These are phyloP conservation scores for Actinomortierella ambigua DNA, from an alignment of 371 early-diverging fungal species.

Conservation along the genomic window DNA sequence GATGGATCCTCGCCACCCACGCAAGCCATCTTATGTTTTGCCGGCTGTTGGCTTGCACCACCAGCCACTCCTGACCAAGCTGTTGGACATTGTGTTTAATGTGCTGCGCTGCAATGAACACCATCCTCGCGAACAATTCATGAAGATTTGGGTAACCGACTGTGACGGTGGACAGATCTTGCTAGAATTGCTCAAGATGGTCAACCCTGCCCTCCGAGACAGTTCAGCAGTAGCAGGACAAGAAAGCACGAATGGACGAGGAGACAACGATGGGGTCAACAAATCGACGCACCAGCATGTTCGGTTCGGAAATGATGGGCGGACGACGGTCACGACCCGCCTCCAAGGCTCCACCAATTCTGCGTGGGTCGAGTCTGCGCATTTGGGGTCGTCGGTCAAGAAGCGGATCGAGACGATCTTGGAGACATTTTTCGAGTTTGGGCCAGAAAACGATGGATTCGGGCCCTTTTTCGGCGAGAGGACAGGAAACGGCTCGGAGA, in stretches of 20 bases:
- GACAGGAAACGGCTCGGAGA: too few relatives aligned
- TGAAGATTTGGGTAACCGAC: constrained; percentile 43
- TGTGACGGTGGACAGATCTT: constrained; percentile 41
- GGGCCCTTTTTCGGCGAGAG: constrained; percentile 39
- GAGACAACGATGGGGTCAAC: too few relatives aligned
- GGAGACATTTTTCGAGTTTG: constrained; percentile 46
- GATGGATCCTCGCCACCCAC: constrained; percentile 25
- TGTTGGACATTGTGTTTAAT: constrained; percentile 39
- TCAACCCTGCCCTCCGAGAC: constrained; percentile 6
- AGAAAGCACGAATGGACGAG: background rate
- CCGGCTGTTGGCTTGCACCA: constrained; percentile 32
- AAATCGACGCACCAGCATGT: too few relatives aligned
- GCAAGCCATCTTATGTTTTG: constrained; percentile 27
- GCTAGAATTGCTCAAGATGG: constrained; percentile 26
- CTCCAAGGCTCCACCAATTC: too few relatives aligned
- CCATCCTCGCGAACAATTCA: constrained; percentile 43
- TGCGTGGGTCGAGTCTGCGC: background rate
- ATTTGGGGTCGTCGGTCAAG: constrained; percentile 30
- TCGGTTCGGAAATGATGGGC: too few relatives aligned
- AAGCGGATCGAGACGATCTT: constrained; percentile 42
- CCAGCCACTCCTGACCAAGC: constrained; percentile 27
- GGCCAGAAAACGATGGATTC: constrained; percentile 40
- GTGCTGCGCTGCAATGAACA: constrained; percentile 42
- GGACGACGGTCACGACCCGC: too few relatives aligned
- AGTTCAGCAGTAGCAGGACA: constrained; percentile 1